Percentiles rank a stretch among this genome's conserved stretches.
Conservation (phyloP, 768 basidiomycete genomes). For the Erythrobasidium yunnanense region DNA sequence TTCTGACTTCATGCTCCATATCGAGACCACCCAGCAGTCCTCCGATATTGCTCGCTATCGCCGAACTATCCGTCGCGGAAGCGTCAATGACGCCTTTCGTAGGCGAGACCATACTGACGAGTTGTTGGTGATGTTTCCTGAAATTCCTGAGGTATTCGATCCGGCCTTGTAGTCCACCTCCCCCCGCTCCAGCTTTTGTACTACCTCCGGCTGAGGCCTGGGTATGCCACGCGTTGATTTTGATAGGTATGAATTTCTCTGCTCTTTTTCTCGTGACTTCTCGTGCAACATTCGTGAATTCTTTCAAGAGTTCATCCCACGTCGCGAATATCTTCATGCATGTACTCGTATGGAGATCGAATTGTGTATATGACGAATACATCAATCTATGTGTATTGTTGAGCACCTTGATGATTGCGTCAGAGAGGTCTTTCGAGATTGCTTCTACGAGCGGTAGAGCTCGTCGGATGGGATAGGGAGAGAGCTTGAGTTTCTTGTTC, state of each 20-base stretch:
- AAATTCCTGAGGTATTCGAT: conserved; percentile 77
- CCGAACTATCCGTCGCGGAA: neutral
- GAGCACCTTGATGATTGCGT: conserved; percentile 80
- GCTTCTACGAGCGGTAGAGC: conserved; percentile 95
- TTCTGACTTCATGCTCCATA: conserved; percentile 94
- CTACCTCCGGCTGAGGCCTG: no score
- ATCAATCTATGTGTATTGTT: conserved; percentile 81
- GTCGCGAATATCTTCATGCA: conserved; percentile 67
- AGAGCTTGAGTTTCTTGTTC: conserved; percentile 87
- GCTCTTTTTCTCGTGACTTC: conserved; percentile 79
- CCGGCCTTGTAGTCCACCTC: conserved; percentile 68
- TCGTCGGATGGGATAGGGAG: conserved; percentile 91
- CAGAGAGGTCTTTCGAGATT: conserved; percentile 94
- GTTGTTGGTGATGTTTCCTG: conserved; percentile 93
- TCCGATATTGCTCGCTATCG: conserved; percentile 39
- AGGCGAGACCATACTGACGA: conserved; percentile 92
- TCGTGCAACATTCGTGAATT: conserved; percentile 81
- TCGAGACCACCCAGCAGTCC: conserved; percentile 60
- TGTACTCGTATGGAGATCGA: conserved; percentile 69
- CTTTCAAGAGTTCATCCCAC: conserved; percentile 77
- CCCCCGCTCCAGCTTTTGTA: no score
- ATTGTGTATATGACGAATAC: conserved; percentile 87
- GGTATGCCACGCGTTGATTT: conserved; percentile 77
- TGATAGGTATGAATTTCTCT: conserved; percentile 94
- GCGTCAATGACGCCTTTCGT: conserved; percentile 57